Conservation (phyloP, 768 basidiomycete species). For the Boletus pseudo-olivaceus region DNA sequence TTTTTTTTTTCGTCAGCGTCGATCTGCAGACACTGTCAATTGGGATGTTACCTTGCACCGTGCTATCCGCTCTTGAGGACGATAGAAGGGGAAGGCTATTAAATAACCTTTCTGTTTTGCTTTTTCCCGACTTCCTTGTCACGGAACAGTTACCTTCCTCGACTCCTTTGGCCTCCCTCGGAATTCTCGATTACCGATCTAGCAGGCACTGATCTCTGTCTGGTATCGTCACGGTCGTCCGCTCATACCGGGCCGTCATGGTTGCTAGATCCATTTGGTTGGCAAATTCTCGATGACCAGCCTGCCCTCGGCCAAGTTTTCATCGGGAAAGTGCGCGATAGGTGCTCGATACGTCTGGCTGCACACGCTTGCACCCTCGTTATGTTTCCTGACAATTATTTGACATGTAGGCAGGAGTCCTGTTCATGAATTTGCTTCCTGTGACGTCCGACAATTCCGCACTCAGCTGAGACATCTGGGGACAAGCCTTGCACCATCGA, state of each 20-base stretch:
- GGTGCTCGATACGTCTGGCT: not conserved
- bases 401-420: not conserved
- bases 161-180: not conserved
- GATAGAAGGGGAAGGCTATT: not conserved
- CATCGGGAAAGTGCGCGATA: slow-evolving; percentile 1
- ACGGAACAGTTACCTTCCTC: not conserved
- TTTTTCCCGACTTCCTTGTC: not conserved
- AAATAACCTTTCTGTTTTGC: slow-evolving; percentile 1
- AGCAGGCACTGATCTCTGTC: not conserved
- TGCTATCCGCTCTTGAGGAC: not conserved
- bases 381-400: not conserved
- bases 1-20: slow-evolving; percentile 7
- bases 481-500: not conserved
- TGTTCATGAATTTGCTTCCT: slow-evolving; percentile 2
- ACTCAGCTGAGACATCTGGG: slow-evolving; percentile 11
- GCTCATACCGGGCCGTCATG: not conserved
- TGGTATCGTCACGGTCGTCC: not conserved
- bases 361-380: not conserved
- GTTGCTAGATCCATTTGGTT: not conserved
- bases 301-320: not conserved
- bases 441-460: slow-evolving; percentile 1
- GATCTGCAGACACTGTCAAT: not conserved
- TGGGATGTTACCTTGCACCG: not conserved
- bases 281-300: not conserved
- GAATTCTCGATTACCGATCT: not conserved